Evolutionary conservation across 1,284 basidiomycete genomes (phyloP).

Genomic region (Crocinoboletus sp.): DNA sequence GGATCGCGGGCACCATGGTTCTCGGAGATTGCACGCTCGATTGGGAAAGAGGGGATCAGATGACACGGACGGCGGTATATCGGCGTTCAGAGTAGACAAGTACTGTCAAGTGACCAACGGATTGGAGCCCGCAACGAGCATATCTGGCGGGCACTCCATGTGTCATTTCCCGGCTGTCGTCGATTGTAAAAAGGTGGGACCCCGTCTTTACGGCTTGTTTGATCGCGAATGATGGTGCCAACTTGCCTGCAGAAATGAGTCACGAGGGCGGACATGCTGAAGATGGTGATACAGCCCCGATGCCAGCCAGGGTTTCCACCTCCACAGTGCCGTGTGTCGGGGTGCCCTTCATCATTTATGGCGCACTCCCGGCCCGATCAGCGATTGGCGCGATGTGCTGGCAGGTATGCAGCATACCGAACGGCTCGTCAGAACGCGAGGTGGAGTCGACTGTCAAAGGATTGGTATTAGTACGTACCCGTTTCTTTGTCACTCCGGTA

Average conservation of each 20-base stretch:
- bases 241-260: background rate
- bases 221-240: background rate
- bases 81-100: background rate
- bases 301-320: no score
- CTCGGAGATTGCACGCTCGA: slow-evolving; percentile 4
- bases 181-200: no score
- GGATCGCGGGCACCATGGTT: background rate
- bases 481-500: no score
- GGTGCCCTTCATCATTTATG: no score
- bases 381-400: no score
- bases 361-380: no score
- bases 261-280: background rate
- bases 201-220: background rate
- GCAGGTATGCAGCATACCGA: no score
- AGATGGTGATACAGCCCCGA: background rate
- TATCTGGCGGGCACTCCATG: background rate
- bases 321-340: no score
- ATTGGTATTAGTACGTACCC: no score
- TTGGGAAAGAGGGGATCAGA: background rate
- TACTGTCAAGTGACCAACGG: background rate
- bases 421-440: no score
- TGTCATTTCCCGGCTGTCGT: background rate
- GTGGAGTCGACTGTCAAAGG: no score
- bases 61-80: background rate
- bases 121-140: background rate